phyloP scores from a whole-genome alignment of 139 green algal species.

The Spirogloea muscicola region DNA sequence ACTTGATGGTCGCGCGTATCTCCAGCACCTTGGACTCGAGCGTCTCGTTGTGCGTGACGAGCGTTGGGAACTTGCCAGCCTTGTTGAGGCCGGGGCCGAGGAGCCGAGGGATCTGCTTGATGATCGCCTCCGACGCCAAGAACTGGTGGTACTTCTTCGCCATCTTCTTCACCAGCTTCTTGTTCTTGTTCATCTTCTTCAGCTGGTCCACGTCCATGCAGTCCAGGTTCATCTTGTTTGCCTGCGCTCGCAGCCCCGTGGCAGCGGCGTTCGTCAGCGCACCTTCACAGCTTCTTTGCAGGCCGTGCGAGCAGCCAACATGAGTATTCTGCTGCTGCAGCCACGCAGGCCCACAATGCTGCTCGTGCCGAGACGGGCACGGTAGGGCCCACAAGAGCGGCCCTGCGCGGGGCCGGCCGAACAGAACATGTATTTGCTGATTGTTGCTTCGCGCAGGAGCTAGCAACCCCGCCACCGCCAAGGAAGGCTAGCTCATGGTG shows the following conservation, averaged over 20 bases:
- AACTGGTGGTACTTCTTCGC: slow-evolving; percentile 97
- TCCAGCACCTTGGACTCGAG: slow-evolving; percentile 87
- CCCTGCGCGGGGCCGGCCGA: no score
- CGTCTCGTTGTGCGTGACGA: slow-evolving; percentile 67
- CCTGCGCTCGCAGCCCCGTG: no score
- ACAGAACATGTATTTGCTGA: no score
- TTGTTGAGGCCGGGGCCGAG: slow-evolving; percentile 98
- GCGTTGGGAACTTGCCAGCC: slow-evolving; percentile 96
- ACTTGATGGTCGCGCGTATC: slow-evolving; percentile 93
- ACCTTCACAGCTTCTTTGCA: no score
- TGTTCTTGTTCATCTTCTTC: slow-evolving; percentile 99
- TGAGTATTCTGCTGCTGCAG: no score
- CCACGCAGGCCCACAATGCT: no score
- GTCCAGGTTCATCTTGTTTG: slow-evolving; percentile 79
- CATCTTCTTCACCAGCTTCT: slow-evolving; percentile 99
- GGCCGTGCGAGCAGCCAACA: no score
- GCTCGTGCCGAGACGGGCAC: no score
- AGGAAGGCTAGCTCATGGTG: background rate
- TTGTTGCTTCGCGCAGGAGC: no score
- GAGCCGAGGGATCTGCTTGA: slow-evolving; percentile 98
- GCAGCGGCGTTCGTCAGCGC: no score
- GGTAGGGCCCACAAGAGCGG: no score
- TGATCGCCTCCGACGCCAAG: slow-evolving; percentile 94
- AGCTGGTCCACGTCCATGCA: slow-evolving; percentile 90
- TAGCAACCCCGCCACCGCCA: no score